Evolutionary conservation across 2,329 filamentous ascomycete species (phyloP), one percentile per base, ranked within the genome.

Genomic region (Stagonosporopsis chrysanthemi): DNA sequence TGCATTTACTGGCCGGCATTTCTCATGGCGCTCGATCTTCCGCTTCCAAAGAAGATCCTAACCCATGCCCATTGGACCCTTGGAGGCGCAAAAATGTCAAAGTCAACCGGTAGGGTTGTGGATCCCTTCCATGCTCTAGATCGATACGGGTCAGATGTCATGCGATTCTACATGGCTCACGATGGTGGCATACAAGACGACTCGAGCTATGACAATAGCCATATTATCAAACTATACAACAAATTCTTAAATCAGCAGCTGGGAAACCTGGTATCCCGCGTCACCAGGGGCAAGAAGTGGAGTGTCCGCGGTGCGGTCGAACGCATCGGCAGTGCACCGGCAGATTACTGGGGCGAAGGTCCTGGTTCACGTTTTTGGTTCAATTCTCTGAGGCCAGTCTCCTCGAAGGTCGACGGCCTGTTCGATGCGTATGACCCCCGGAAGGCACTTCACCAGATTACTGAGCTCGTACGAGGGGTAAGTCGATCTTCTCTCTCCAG

Each of bases 1-100:
- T 94, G 91, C 76, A 88, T 99, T 44, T 99, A 99, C 81, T 99
- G 96, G 95, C 95, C 95, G 0, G 95, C 95, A 3, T 90, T 99
- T 66, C 86, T 99, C 15, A 89, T 99, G 84, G 94, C 95, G 1
- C 81, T 97, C 14, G 88, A 88, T 48, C 82, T 98, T 4, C 89
- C 91, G 1, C 80, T 90, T 0, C 92, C 95, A 0, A 89, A 88
- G 70, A 87, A 88, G 61, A 85, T 99, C 29, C 81, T 99, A 2
- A 91, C 91, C 49, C 95, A 99, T 73, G 92, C 89, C 2, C 95
- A 99, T 75, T 99, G 96, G 95, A 96, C 92, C 14, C 88, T 99
- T 78, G 91, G 90, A 53, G 87, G 87, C 50, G 86, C 88, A 66
- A 99, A 99, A 77, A 99, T 99, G 93, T 94, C 93, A 60, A 99